Evolutionary conservation across 2,329 filamentous ascomycete genomes (phyloP).

Genomic region (Cyphellophora attinorum): DNA sequence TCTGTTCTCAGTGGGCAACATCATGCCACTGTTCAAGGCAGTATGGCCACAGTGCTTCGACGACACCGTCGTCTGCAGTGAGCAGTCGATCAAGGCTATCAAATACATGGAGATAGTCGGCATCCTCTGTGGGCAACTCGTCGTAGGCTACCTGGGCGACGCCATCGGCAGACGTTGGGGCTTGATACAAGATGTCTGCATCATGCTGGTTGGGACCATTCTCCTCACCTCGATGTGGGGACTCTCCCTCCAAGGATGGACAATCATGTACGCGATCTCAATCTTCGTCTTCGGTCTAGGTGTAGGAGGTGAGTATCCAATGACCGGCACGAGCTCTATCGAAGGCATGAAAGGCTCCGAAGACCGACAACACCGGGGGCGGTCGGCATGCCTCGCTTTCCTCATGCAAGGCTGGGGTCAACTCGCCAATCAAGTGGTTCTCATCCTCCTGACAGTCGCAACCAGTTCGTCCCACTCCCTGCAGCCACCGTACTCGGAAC

Average conservation of each 20-base stretch:
- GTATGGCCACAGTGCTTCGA: constrained; percentile 1
- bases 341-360: background rate
- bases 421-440: constrained; percentile 1
- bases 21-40: constrained; percentile 1
- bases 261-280: background rate
- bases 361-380: background rate
- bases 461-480: background rate
- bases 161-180: background rate
- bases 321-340: constrained; percentile 1
- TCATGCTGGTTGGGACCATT: constrained; percentile 1
- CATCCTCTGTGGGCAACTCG: background rate
- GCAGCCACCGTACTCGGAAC: background rate
- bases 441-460: background rate
- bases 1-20: constrained; percentile 1
- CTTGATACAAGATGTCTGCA: constrained; percentile 1
- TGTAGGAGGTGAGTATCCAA: background rate
- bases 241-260: background rate
- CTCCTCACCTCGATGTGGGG: constrained; percentile 1
- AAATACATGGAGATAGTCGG: constrained; percentile 1
- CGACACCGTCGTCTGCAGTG: background rate
- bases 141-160: constrained; percentile 1
- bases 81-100: constrained; percentile 1
- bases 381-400: background rate
- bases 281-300: background rate
- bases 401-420: constrained; percentile 2